Conservation (phyloP, 208 protist species). For the Tritrichomonas foetus region DNA sequence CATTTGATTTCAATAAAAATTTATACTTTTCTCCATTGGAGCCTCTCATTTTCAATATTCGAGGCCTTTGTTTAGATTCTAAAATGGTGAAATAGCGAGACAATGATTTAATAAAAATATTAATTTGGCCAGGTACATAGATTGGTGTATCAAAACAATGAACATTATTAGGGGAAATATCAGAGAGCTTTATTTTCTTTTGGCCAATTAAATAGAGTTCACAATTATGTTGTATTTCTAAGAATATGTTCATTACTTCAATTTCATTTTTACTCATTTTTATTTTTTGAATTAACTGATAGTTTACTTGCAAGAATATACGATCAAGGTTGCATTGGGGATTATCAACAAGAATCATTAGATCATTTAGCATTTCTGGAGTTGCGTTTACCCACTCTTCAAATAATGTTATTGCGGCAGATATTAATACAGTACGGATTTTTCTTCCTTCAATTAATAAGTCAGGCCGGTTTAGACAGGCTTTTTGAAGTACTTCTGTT, state of each 20-base stretch:
- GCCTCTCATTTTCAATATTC: neutral
- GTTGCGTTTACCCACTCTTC: neutral
- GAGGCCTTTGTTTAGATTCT: neutral
- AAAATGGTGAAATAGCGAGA: neutral
- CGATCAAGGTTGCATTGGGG: neutral
- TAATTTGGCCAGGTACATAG: neutral
- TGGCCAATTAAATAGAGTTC: neutral
- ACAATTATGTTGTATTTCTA: neutral
- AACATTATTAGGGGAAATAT: neutral
- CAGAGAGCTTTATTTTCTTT: neutral
- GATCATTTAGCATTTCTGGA: neutral
- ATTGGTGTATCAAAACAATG: neutral
- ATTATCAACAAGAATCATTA: neutral
- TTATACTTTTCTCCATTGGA: neutral
- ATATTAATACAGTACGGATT: neutral
- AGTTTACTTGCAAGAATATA: neutral
- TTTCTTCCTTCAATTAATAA: neutral
- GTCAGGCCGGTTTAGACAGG: neutral
- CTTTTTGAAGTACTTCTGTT: neutral
- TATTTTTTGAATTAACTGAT: neutral
- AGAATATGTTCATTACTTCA: neutral
- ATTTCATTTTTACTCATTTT: neutral
- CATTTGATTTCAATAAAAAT: slow-evolving; percentile 11
- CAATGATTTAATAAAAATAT: neutral
- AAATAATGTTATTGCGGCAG: neutral